These are phyloP conservation scores for Ananas comosus DNA, from an alignment of 176 grass and related monocot genomes.

Conservation along the genomic window DNA sequence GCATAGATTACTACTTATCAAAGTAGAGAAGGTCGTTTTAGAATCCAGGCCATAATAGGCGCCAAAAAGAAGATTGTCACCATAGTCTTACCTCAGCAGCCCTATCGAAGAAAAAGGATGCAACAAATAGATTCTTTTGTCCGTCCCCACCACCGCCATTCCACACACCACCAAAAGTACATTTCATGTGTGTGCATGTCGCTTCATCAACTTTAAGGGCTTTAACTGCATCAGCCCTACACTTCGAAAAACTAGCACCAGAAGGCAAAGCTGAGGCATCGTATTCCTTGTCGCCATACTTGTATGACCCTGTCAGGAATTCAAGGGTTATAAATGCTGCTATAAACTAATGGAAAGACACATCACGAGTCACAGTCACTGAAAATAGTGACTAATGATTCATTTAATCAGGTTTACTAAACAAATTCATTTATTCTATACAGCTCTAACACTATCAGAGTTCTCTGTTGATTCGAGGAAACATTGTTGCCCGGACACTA, in stretches of 20 bases:
- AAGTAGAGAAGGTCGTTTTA: no score
- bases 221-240: conserved; percentile 7
- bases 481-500: no score
- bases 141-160: conserved; percentile 40
- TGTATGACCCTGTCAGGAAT: conserved; percentile 9
- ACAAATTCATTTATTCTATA: no score
- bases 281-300: conserved; percentile 20
- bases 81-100: conserved; percentile 18
- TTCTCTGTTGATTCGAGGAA: no score
- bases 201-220: conserved; percentile 22
- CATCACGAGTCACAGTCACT: no score
- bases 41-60: no score
- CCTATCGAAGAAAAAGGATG: conserved; percentile 24
- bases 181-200: conserved; percentile 27
- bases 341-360: no score
- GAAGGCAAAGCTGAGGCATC: conserved; percentile 7
- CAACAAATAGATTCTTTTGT: conserved; percentile 27
- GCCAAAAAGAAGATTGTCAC: not conserved
- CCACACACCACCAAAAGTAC: conserved; percentile 43
- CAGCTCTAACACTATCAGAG: no score
- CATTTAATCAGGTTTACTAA: no score
- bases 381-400: no score
- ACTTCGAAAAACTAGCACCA: conserved; percentile 22
- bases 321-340: no score
- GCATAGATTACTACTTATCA: no score